Evolutionary conservation across 768 basidiomycete species (phyloP).

Genomic region (Mycena venus): DNA sequence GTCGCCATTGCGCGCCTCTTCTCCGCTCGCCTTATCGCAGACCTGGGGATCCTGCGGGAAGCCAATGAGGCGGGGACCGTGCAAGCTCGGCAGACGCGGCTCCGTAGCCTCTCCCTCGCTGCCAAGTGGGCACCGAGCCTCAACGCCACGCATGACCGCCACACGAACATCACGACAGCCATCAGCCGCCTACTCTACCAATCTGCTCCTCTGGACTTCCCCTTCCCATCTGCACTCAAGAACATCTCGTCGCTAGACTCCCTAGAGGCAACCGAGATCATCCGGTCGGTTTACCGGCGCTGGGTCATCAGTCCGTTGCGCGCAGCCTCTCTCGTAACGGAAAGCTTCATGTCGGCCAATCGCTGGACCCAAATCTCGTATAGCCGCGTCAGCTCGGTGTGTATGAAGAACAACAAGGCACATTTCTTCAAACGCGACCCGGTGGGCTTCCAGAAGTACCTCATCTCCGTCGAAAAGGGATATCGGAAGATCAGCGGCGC

Average conservation of each 20-base stretch:
- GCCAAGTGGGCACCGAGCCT: constrained; percentile 82
- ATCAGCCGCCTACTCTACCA: constrained; percentile 67
- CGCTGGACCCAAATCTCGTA: constrained; percentile 72
- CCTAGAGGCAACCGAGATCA: constrained; percentile 49
- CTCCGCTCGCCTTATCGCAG: constrained; percentile 61
- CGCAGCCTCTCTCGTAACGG: constrained; percentile 58
- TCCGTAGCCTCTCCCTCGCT: constrained; percentile 66
- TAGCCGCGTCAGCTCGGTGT: constrained; percentile 68
- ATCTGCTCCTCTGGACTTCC: constrained; percentile 30
- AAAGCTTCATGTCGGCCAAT: constrained; percentile 72
- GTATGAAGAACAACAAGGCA: constrained; percentile 71
- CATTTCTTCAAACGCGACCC: constrained; percentile 71
- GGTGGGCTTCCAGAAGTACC: constrained; percentile 69
- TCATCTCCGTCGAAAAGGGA: constrained; percentile 68
- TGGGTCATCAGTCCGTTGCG: constrained; percentile 74
- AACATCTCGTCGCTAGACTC: constrained; percentile 40
- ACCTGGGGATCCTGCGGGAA: constrained; percentile 56
- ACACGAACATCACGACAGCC: constrained; percentile 76
- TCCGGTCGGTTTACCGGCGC: constrained; percentile 71
- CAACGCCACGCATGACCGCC: constrained; percentile 68
- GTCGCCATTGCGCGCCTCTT: constrained; percentile 74
- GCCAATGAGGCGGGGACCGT: constrained; percentile 49
- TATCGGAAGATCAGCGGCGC: constrained; percentile 73
- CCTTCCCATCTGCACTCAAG: constrained; percentile 50
- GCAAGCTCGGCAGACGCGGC: constrained; percentile 44